A percentile compares a stretch with the other conserved stretches of the same genome.
Evolutionary conservation across 768 basidiomycete species (phyloP).

Genomic region (Tricholoma bakamatsutake): DNA sequence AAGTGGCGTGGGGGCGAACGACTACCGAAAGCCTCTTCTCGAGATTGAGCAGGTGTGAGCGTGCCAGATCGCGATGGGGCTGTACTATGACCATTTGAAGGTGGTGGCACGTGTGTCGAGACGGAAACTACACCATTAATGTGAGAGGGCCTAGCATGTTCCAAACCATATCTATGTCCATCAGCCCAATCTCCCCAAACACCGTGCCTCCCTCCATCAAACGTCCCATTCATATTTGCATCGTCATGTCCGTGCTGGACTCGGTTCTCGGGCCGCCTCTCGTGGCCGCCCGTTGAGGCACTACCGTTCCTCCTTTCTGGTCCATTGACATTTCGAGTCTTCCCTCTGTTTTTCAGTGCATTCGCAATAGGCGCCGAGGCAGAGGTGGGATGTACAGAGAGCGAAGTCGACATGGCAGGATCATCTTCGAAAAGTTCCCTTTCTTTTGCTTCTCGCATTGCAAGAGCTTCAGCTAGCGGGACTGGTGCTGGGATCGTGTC

Average conservation of each 20-base stretch:
- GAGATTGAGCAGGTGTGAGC: conserved; percentile 15
- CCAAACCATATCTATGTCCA: conserved; percentile 4
- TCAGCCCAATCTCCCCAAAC: conserved; percentile 14
- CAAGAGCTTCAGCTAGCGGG: conserved; percentile 53
- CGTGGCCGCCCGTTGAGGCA: conserved; percentile 4
- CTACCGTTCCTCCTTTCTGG: conserved; percentile 27
- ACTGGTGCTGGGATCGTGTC: conserved; percentile 66
- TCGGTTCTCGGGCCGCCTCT: conserved; percentile 7
- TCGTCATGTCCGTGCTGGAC: conserved; percentile 3
- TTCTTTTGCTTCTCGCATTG: conserved; percentile 45
- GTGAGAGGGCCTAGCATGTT: background rate
- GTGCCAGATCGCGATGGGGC: conserved; percentile 17
- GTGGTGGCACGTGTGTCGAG: conserved; percentile 17
- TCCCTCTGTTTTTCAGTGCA: conserved; percentile 25
- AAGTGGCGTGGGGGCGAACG: conserved; percentile 13
- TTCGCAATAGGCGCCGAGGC: conserved; percentile 17
- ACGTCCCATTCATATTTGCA: background rate
- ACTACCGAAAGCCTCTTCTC: conserved; percentile 11
- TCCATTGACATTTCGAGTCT: conserved; percentile 30
- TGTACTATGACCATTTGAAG: conserved; percentile 19
- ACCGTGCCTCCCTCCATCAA: conserved; percentile 4
- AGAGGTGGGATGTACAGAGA: conserved; percentile 18
- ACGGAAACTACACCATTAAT: conserved; percentile 19
- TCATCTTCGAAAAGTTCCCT: conserved; percentile 55
- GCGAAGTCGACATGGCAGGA: conserved; percentile 32